Evolutionary conservation across 2,329 filamentous ascomycete species (phyloP), one percentile per base, ranked within the genome.

Genomic region (Plenodomus biglobosus): DNA sequence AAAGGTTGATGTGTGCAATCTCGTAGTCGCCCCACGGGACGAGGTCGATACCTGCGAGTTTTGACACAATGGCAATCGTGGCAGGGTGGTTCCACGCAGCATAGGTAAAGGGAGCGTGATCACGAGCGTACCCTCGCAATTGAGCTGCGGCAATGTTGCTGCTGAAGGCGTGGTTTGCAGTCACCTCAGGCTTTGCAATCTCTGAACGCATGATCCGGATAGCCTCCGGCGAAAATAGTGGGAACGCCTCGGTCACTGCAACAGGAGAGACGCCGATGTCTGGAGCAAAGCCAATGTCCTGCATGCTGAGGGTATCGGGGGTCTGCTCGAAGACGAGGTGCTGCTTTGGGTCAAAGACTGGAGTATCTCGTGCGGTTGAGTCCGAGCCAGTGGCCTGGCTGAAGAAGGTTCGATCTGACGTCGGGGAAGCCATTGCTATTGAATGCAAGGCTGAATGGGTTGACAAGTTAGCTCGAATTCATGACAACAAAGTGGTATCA

Each of bases 211-310:
- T 86, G 42, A 79, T 76, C 59, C 79, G 70, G 42, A 87, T 76
- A 1, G 84, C 84, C 39, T 85, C 82, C 24, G 76, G 62, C 10
- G 80, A 81, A 68, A 87, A 87, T 19, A 87, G 75, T 3, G 76
- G 75, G 65, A 87, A 87, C 0, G 84, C 83, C 48, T 86, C 80
- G 0, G 84, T 85, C 42, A 85, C 83, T 11, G 83, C 85, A 40
- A 83, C 74, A 1, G 78, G 78, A 1, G 85, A 87, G 20, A 87
- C 76, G 3, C 84, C 85, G 41, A 73, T 75, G 46, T 76, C 75
- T 30, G 81, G 75, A 2, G 75, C 63, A 35, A 81, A 80, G 1
- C 80, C 82, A 42, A 86, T 73, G 24, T 86, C 84, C 58, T 79
- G 76, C 84, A 87, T 87, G 16, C 75, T 80, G 57, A 82, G 70